Conservation (phyloP, 1,284 basidiomycete species). For the Heterobasidion occidentale region DNA sequence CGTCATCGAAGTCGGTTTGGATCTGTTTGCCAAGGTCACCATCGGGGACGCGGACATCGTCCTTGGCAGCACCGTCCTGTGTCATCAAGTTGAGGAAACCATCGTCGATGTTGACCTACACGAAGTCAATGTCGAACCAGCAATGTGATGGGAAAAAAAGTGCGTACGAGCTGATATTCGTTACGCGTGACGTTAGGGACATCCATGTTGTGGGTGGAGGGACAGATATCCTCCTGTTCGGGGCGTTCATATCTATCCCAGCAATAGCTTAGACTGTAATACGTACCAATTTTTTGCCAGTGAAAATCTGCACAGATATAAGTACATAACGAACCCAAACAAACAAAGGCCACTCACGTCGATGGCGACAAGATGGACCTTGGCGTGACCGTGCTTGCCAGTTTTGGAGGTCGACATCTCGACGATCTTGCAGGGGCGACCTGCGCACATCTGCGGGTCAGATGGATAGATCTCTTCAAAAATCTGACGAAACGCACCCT, state of each 20-base stretch:
- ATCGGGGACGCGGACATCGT: constrained; percentile 94
- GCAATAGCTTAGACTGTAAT: not conserved
- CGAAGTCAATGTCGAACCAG: not conserved
- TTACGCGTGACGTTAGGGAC: constrained; percentile 90
- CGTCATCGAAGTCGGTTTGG: constrained; percentile 68
- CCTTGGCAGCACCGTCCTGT: constrained; percentile 79
- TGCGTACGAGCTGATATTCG: constrained; percentile 86
- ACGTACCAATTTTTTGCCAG: constrained; percentile 82
- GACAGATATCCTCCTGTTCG: constrained; percentile 91
- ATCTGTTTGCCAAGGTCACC: constrained; percentile 79
- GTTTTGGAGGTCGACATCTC: constrained; percentile 99
- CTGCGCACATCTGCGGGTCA: constrained; percentile 24
- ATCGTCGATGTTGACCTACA: constrained; percentile 78
- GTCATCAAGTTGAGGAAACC: constrained; percentile 95
- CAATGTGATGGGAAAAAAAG: constrained; percentile 1
- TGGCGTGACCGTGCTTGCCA: constrained; percentile 99
- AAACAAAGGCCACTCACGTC: constrained; percentile 59
- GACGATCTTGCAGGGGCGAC: constrained; percentile 97
- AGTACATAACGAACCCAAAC: not conserved
- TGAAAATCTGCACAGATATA: constrained; percentile 71
- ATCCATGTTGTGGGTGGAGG: constrained; percentile 99
- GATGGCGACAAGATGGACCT: constrained; percentile 95
- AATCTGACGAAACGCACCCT: constrained; percentile 39
- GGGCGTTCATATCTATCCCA: constrained; percentile 12
- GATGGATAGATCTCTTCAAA: constrained; percentile 2